Evolutionary conservation across 2,329 filamentous ascomycete genomes (phyloP).

Genomic region (Bipolaris zeicola): DNA sequence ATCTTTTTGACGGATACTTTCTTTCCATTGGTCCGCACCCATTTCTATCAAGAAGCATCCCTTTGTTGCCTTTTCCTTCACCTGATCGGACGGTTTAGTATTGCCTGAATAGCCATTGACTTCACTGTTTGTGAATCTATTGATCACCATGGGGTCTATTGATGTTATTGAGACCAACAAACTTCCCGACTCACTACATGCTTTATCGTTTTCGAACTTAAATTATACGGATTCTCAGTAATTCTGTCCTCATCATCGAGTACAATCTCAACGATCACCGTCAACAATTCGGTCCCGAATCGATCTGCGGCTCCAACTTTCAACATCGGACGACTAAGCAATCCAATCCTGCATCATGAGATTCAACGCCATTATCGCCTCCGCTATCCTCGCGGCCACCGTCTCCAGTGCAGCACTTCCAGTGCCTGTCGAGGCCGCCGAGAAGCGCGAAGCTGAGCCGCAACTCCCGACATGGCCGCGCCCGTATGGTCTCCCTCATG

Average conservation of each 20-base stretch:
- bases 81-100: slow-evolving; percentile 6
- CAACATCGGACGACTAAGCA: slow-evolving; percentile 22
- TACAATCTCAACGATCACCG: slow-evolving; percentile 14
- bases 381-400: slow-evolving; percentile 50
- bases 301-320: slow-evolving; percentile 11
- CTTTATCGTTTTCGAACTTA: slow-evolving; percentile 11
- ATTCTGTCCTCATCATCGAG: slow-evolving; percentile 13
- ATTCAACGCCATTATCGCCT: slow-evolving; percentile 51
- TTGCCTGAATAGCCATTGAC: slow-evolving; percentile 22
- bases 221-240: slow-evolving; percentile 12
- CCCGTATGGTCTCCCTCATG: slow-evolving; percentile 20
- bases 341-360: slow-evolving; percentile 53
- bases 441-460: slow-evolving; percentile 22
- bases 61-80: slow-evolving; percentile 23
- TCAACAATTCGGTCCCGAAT: slow-evolving; percentile 14
- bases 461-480: slow-evolving; percentile 14
- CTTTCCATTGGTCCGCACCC: slow-evolving; percentile 6
- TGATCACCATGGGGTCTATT: slow-evolving; percentile 25
- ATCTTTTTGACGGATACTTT: background rate
- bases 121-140: slow-evolving; percentile 13
- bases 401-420: slow-evolving; percentile 49
- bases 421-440: slow-evolving; percentile 28
- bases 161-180: slow-evolving; percentile 19
- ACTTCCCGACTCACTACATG: slow-evolving; percentile 2
- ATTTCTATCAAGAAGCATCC: slow-evolving; percentile 14